A percentile compares a stretch with the other conserved stretches of the same genome.
Evolutionary conservation across 768 basidiomycete genomes (phyloP).

Genomic region (Mrakia hoshinonis): DNA sequence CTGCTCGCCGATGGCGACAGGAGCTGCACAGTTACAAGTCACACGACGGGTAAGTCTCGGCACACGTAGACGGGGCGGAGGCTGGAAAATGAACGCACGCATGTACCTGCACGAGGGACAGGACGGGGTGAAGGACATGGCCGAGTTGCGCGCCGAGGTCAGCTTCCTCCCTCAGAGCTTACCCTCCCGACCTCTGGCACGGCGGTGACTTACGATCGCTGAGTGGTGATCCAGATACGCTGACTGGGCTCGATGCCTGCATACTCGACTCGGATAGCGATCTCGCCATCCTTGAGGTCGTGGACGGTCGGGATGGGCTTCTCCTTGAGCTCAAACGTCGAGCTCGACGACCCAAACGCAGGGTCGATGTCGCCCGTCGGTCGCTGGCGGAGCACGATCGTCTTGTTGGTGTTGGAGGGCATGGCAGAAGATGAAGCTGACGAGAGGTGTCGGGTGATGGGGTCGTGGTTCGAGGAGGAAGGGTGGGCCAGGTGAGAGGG

Average conservation of each 20-base stretch:
- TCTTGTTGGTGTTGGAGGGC: background rate
- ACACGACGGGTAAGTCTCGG: background rate
- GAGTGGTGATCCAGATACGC: constrained; percentile 66
- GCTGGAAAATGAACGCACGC: background rate
- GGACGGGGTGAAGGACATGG: no score
- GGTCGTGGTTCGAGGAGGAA: no score
- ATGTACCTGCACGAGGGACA: no score
- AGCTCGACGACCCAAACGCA: background rate
- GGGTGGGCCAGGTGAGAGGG: no score
- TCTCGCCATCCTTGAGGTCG: constrained; percentile 45
- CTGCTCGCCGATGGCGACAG: constrained; percentile 56
- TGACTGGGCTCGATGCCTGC: constrained; percentile 79
- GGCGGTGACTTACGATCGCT: constrained; percentile 38
- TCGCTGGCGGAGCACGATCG: constrained; percentile 3
- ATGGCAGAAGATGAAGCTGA: no score
- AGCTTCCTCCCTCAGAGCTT: background rate
- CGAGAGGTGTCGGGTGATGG: no score
- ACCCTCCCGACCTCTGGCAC: background rate
- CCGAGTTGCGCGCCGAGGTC: no score
- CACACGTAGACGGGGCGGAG: background rate
- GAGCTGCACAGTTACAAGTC: constrained; percentile 20
- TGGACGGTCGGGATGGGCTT: constrained; percentile 31
- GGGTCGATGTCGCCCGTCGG: background rate
- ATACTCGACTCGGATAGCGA: constrained; percentile 69
- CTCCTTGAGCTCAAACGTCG: constrained; percentile 13